These are phyloP conservation scores for Phytophthora europaea DNA, from an alignment of 352 stramenopile genomes.

Conservation along the genomic window DNA sequence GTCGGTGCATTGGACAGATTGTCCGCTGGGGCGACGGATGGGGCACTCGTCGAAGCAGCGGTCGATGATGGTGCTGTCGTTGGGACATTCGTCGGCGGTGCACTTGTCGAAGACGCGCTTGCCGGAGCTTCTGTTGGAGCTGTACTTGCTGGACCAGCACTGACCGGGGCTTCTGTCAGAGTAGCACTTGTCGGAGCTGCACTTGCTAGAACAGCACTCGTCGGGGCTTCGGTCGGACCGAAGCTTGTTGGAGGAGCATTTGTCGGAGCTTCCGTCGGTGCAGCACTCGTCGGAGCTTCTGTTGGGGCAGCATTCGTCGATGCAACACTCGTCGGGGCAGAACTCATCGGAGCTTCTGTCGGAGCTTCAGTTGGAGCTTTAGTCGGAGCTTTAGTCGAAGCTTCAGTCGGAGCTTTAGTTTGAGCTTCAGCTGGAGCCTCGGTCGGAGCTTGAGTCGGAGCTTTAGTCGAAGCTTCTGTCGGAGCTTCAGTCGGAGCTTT, in stretches of 20 bases:
- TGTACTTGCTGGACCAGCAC: neutral
- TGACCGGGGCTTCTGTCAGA: neutral
- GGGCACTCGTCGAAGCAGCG: neutral
- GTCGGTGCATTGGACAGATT: neutral
- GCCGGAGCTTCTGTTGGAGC: neutral
- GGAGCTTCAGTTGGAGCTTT: neutral
- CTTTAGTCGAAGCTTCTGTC: neutral
- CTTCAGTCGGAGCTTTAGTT: neutral
- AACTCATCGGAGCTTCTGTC: neutral
- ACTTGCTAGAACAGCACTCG: neutral
- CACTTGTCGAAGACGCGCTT: neutral
- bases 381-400: neutral
- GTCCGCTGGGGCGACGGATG: neutral
- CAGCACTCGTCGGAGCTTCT: neutral
- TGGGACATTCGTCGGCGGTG: neutral
- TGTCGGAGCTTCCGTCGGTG: neutral
- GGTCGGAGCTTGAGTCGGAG: neutral
- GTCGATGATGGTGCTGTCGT: neutral
- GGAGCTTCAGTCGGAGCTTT: neutral
- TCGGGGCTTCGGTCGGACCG: neutral
- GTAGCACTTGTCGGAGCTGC: neutral
- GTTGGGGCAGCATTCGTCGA: neutral
- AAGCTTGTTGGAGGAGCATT: neutral
- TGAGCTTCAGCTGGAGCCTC: neutral
- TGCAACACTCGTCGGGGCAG: neutral